Evolutionary conservation across 2,329 filamentous ascomycete species (phyloP).

Genomic region (Monilinia laxa): DNA sequence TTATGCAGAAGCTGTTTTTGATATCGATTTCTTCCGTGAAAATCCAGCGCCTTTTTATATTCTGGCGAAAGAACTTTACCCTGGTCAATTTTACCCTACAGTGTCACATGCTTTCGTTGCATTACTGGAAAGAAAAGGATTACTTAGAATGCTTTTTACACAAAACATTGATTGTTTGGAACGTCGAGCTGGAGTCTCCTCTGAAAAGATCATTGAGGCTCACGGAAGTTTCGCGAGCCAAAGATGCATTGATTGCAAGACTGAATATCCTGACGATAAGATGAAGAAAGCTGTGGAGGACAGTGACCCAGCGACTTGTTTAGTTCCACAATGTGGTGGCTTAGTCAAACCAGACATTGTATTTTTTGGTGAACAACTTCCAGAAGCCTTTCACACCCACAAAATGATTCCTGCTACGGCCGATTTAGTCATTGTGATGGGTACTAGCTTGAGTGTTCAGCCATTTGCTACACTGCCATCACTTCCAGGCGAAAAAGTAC

Average conservation of each 20-base stretch:
- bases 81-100: slow-evolving; percentile 84
- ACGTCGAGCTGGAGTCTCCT: slow-evolving; percentile 78
- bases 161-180: slow-evolving; percentile 98
- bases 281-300: slow-evolving; percentile 70
- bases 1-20: slow-evolving; percentile 90
- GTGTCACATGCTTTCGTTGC: slow-evolving; percentile 86
- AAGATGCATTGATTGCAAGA: slow-evolving; percentile 85
- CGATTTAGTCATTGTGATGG: slow-evolving; percentile 81
- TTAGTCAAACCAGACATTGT: slow-evolving; percentile 79
- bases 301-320: slow-evolving; percentile 70
- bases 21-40: slow-evolving; percentile 81
- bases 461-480: slow-evolving; percentile 83
- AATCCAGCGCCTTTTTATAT: slow-evolving; percentile 91
- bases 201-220: slow-evolving; percentile 81
- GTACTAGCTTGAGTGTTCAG: slow-evolving; percentile 82
- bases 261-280: slow-evolving; percentile 65
- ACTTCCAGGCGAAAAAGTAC: slow-evolving; percentile 59
- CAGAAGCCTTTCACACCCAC: slow-evolving; percentile 62
- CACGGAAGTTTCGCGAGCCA: slow-evolving; percentile 94
- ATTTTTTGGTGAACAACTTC: slow-evolving; percentile 77
- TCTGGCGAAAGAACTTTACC: slow-evolving; percentile 87
- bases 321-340: slow-evolving; percentile 62
- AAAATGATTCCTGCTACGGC: slow-evolving; percentile 57
- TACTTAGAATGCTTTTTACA: slow-evolving; percentile 85
- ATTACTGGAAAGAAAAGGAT: slow-evolving; percentile 73